These are phyloP conservation scores for Pseudodiploospora longispora DNA, from an alignment of 2,329 filamentous ascomycete species.

Conservation along the genomic window DNA sequence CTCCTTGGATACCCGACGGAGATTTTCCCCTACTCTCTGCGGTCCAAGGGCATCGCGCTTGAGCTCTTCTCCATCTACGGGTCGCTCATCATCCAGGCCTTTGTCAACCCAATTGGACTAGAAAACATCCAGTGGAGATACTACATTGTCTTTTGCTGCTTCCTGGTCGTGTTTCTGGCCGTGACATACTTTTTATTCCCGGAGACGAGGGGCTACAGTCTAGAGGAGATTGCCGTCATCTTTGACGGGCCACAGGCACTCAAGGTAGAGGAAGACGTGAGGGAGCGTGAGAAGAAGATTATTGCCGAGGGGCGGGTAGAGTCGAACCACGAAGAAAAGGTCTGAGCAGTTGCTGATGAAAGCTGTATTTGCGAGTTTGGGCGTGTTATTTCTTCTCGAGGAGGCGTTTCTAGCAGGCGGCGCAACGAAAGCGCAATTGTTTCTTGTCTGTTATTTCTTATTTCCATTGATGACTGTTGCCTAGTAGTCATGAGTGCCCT, in stretches of 20 bases:
- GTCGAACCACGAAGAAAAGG: no score
- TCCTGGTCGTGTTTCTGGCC: constrained; percentile 14
- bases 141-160: constrained; percentile 12
- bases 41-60: constrained; percentile 32
- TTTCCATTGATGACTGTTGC: no score
- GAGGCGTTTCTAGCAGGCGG: no score
- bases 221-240: constrained; percentile 17
- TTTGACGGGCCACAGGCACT: constrained; percentile 12
- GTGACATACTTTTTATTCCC: constrained; percentile 18
- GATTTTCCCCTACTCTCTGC: constrained; percentile 29
- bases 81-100: constrained; percentile 27
- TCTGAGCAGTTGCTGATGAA: no score
- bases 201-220: constrained; percentile 23
- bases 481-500: no score
- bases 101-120: constrained; percentile 23
- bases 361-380: no score
- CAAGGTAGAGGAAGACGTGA: not conserved
- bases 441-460: no score
- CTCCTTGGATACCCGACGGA: constrained; percentile 35
- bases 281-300: not conserved
- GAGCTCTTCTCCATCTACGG: constrained; percentile 33
- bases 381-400: no score
- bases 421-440: no score
- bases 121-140: constrained; percentile 12
- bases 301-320: not conserved